Evolutionary conservation across 768 basidiomycete genomes (phyloP).

Genomic region (Tulasnella calospora): DNA sequence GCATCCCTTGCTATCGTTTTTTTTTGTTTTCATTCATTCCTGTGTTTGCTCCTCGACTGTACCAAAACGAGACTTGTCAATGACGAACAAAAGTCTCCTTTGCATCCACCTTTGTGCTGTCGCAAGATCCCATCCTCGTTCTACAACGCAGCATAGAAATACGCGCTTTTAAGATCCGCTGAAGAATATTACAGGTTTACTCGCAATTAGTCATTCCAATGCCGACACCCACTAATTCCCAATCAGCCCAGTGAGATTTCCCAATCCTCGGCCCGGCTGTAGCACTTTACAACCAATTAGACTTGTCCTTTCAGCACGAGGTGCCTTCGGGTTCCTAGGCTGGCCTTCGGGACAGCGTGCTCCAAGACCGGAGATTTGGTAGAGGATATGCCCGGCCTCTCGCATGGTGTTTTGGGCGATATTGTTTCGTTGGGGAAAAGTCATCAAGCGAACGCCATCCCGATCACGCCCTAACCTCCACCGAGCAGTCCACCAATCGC

Average conservation of each 20-base stretch:
- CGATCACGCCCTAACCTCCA: not conserved
- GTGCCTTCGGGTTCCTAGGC: not conserved
- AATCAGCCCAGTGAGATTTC: not conserved
- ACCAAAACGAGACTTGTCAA: constrained; percentile 1
- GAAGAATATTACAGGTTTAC: not conserved
- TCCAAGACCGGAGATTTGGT: not conserved
- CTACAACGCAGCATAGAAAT: not conserved
- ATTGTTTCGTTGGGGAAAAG: not conserved
- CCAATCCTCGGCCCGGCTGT: not conserved
- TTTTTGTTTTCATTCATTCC: not conserved
- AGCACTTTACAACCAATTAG: not conserved
- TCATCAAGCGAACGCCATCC: not conserved
- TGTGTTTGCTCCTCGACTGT: not conserved
- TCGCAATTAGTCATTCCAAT: not conserved
- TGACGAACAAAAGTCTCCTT: not conserved
- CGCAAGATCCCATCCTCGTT: not conserved
- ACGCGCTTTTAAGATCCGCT: not conserved
- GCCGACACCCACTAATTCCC: not conserved
- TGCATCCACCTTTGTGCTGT: not conserved
- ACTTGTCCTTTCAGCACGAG: not conserved
- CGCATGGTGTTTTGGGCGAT: not conserved
- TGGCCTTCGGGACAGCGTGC: not conserved
- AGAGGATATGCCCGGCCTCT: not conserved
- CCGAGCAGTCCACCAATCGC: not conserved
- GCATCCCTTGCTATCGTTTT: not conserved